Evolutionary conservation across 768 basidiomycete species (phyloP).

Genomic region (Dioszegia hungarica): DNA sequence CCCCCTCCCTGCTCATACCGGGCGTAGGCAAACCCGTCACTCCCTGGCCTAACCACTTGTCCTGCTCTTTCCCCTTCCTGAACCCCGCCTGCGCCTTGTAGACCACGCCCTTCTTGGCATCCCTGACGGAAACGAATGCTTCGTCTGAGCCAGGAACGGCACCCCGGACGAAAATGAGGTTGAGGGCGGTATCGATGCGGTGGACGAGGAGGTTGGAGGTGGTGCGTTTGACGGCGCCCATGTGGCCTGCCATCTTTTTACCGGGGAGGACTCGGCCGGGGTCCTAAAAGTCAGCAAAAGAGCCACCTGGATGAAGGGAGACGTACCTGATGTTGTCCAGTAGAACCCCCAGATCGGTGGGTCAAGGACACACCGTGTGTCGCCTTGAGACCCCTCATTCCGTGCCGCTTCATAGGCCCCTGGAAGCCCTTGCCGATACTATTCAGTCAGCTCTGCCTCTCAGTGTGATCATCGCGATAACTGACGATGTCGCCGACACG

Average conservation of each 20-base stretch:
- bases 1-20: slow-evolving; percentile 67
- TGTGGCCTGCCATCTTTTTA: slow-evolving; percentile 95
- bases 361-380: slow-evolving; percentile 95
- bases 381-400: slow-evolving; percentile 82
- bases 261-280: slow-evolving; percentile 95
- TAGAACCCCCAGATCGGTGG: slow-evolving; percentile 87
- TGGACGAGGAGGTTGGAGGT: slow-evolving; percentile 83
- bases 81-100: slow-evolving; percentile 62
- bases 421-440: slow-evolving; percentile 97
- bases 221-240: slow-evolving; percentile 78
- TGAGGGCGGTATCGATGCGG: slow-evolving; percentile 76
- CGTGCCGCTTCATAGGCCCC: slow-evolving; percentile 94
- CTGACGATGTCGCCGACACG: slow-evolving; percentile 82
- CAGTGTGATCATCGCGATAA: slow-evolving; percentile 18
- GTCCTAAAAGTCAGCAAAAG: slow-evolving; percentile 57
- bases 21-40: slow-evolving; percentile 86
- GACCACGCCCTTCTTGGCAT: slow-evolving; percentile 83
- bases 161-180: slow-evolving; percentile 88
- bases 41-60: slow-evolving; percentile 51
- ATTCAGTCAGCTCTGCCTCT: background rate
- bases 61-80: slow-evolving; percentile 38
- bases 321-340: slow-evolving; percentile 86
- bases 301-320: background rate
- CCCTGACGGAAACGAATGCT: slow-evolving; percentile 74
- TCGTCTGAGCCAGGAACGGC: slow-evolving; percentile 84